Conservation (phyloP, 352 stramenopile genomes). For the Pythium coloratum region DNA sequence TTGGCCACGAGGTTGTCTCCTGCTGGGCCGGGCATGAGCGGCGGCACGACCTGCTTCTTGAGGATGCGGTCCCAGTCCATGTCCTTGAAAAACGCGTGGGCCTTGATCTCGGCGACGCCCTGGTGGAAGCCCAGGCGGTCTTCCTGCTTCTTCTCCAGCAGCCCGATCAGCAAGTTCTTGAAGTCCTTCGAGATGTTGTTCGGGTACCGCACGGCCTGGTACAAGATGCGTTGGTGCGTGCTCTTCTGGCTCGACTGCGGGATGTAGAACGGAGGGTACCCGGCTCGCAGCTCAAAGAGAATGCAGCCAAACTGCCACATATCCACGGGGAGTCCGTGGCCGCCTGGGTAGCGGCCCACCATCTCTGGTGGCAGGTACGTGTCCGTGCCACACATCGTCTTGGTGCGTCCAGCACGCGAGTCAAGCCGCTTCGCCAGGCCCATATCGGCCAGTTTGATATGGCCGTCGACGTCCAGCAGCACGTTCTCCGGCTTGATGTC, state of each 20-base stretch:
- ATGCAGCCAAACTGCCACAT: conserved; percentile 94
- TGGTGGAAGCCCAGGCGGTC: conserved; percentile 65
- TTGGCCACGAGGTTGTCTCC: conserved; percentile 80
- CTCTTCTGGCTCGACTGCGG: conserved; percentile 87
- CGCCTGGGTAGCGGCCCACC: conserved; percentile 64
- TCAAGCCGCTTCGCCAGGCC: conserved; percentile 89
- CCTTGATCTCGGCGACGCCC: conserved; percentile 65
- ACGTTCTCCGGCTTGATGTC: conserved; percentile 95
- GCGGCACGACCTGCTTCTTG: conserved; percentile 57
- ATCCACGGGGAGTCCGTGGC: conserved; percentile 89
- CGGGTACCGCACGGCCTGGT: conserved; percentile 83
- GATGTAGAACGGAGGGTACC: conserved; percentile 92
- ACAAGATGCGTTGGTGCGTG: conserved; percentile 91
- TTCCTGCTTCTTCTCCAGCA: conserved; percentile 85
- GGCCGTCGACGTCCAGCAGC: conserved; percentile 81
- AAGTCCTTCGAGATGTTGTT: conserved; percentile 80
- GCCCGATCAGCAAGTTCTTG: conserved; percentile 59
- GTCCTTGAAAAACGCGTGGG: conserved; percentile 75
- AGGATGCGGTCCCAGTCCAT: conserved; percentile 79
- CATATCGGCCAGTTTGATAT: conserved; percentile 92
- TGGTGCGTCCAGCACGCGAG: conserved; percentile 66
- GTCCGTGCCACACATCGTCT: conserved; percentile 90
- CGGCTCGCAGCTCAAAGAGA: conserved; percentile 92
- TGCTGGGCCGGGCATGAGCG: conserved; percentile 59
- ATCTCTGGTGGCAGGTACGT: conserved; percentile 91